phyloP scores from a whole-genome alignment of 139 green algal species.

The Medakamo hakoo region DNA sequence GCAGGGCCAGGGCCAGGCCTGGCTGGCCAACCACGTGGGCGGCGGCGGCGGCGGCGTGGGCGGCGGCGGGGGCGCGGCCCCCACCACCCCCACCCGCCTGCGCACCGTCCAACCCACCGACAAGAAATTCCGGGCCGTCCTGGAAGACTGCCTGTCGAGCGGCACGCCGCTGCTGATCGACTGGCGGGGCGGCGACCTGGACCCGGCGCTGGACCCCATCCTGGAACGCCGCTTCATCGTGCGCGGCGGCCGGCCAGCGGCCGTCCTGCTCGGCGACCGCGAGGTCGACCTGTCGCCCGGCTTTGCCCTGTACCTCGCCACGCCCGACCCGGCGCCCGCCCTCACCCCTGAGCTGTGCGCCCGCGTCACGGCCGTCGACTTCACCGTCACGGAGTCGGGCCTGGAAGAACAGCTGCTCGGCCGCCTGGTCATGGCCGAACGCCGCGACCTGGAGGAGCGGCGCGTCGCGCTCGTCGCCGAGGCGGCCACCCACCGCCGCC shows the following conservation, averaged over 20 bases:
- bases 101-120: conserved; percentile 59
- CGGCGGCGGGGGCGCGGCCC: too few relatives aligned
- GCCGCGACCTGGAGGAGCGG: conserved; percentile 88
- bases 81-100: conserved; percentile 47
- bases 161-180: conserved; percentile 80
- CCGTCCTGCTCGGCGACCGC: conserved; percentile 68
- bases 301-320: conserved; percentile 84
- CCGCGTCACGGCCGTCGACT: conserved; percentile 83
- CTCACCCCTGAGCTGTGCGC: conserved; percentile 83
- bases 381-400: conserved; percentile 80
- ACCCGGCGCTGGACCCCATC: conserved; percentile 80
- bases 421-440: conserved; percentile 88
- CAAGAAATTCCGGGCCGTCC: conserved; percentile 66
- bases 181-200: conserved; percentile 83
- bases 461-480: conserved; percentile 71
- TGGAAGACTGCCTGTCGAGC: conserved; percentile 81
- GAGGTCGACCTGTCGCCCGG: conserved; percentile 77
- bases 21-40: conserved; percentile 74
- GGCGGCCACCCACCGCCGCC: conserved; percentile 18
- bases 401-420: conserved; percentile 92
- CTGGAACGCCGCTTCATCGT: conserved; percentile 57
- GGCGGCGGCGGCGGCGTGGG: too few relatives aligned
- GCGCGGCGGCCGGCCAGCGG: background rate
- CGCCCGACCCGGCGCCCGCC: conserved; percentile 75
- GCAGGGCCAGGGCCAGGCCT: conserved; percentile 64